phyloP scores from a whole-genome alignment of 306 rosid species.

The Prunus armeniaca region DNA sequence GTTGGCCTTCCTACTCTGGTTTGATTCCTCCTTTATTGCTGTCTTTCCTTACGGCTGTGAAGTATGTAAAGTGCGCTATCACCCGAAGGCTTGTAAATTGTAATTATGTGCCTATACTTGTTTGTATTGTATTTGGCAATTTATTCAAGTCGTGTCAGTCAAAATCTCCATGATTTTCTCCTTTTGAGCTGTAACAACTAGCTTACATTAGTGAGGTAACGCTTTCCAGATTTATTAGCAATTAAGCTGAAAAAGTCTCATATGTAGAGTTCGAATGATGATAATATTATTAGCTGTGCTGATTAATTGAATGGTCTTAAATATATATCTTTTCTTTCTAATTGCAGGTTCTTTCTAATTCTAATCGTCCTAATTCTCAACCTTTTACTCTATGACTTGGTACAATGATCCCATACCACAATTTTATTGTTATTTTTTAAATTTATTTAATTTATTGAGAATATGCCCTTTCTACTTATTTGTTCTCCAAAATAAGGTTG shows the following conservation, averaged over 20 bases:
- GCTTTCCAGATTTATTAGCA: background rate
- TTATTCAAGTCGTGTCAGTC: background rate
- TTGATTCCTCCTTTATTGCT: slow-evolving; percentile 4
- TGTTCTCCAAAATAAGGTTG: no score
- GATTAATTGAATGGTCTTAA: no score
- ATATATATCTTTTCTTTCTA: no score
- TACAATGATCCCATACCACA: no score
- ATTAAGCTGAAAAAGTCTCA: background rate
- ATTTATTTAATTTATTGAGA: no score
- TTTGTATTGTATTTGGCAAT: background rate
- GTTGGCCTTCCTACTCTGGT: slow-evolving; percentile 15
- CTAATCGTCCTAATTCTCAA: no score
- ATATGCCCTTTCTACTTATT: no score
- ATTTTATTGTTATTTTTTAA: no score
- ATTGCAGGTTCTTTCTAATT: no score
- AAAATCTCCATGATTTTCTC: background rate
- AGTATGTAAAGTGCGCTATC: background rate
- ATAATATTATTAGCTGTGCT: no score
- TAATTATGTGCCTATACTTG: background rate
- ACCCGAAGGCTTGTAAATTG: background rate
- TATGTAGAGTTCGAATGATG: background rate
- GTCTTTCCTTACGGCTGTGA: background rate
- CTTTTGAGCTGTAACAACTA: background rate
- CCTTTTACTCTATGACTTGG: no score
- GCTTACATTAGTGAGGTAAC: background rate